These are phyloP conservation scores for Serpula lacrymans DNA, from an alignment of 768 basidiomycete species.

Conservation along the genomic window DNA sequence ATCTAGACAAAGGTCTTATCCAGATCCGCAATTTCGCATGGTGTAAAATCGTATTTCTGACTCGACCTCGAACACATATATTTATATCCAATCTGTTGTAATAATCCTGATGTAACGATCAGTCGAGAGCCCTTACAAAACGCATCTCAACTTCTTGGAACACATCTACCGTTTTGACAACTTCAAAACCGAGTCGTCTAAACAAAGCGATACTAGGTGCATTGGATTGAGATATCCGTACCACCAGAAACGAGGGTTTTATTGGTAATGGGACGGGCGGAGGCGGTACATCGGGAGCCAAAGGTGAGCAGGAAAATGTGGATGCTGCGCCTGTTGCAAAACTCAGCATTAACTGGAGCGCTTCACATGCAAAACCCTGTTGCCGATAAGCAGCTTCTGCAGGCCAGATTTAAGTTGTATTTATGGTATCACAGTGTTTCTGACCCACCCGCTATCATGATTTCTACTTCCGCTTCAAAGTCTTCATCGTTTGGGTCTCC, in stretches of 20 bases:
- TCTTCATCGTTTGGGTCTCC: constrained; percentile 40
- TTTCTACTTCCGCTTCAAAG: constrained; percentile 79
- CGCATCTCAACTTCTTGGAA: constrained; percentile 88
- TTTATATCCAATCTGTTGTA: no score
- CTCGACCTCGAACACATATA: no score
- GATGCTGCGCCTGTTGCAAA: constrained; percentile 56
- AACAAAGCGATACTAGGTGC: constrained; percentile 69
- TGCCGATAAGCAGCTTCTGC: constrained; percentile 67
- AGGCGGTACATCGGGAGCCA: constrained; percentile 20
- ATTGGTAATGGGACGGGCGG: constrained; percentile 42
- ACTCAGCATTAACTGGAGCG: constrained; percentile 62
- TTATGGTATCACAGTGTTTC: background rate
- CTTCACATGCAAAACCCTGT: constrained; percentile 59
- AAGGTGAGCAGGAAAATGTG: constrained; percentile 9
- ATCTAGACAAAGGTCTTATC: no score
- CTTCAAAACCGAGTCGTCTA: constrained; percentile 67
- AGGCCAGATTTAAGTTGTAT: background rate
- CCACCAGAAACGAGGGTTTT: constrained; percentile 50
- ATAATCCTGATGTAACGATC: no score
- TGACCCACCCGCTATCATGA: constrained; percentile 83
- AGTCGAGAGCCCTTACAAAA: no score
- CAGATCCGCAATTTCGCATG: no score
- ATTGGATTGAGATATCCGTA: constrained; percentile 70
- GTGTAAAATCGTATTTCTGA: no score
- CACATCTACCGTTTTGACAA: constrained; percentile 65